phyloP scores from a whole-genome alignment of 2,329 filamentous ascomycete genomes.

The Penicillium sp. region DNA sequence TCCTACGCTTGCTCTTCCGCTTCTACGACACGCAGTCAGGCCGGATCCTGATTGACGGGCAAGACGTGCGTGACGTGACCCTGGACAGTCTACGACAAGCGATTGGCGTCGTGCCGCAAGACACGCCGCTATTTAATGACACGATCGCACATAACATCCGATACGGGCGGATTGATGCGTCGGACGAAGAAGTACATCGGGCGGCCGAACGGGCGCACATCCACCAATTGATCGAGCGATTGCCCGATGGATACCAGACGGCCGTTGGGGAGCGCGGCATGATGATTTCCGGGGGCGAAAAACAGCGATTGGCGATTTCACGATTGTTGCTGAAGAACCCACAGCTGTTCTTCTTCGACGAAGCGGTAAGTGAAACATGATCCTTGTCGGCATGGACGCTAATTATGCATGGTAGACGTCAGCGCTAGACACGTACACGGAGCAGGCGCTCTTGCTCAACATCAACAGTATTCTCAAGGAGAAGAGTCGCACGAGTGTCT shows the following conservation, averaged over 20 bases:
- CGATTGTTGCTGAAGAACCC: constrained; percentile 82
- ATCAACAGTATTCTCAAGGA: constrained; percentile 90
- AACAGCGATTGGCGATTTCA: constrained; percentile 81
- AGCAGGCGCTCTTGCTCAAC: constrained; percentile 81
- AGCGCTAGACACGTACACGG: constrained; percentile 86
- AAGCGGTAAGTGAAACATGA: constrained; percentile 56
- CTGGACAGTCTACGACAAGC: constrained; percentile 75
- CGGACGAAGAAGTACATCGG: constrained; percentile 63
- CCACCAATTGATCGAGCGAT: constrained; percentile 70
- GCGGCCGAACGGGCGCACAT: constrained; percentile 80
- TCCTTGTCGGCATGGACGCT: neutral
- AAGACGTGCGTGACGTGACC: constrained; percentile 78
- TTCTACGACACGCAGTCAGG: constrained; percentile 87
- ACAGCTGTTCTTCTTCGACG: constrained; percentile 86
- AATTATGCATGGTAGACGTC: constrained; percentile 52
- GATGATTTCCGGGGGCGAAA: constrained; percentile 96
- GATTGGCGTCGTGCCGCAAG: constrained; percentile 94
- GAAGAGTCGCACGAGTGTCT: constrained; percentile 83
- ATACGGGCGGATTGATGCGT: constrained; percentile 77
- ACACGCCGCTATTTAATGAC: constrained; percentile 95
- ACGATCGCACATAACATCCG: constrained; percentile 93
- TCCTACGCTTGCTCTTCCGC: constrained; percentile 83
- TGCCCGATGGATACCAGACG: constrained; percentile 84
- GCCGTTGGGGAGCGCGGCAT: constrained; percentile 89
- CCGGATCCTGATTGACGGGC: constrained; percentile 83